Base-by-base conservation (phyloP, 2,329 filamentous ascomycete genomes). In the Chrysoporthe puriensis region DNA sequence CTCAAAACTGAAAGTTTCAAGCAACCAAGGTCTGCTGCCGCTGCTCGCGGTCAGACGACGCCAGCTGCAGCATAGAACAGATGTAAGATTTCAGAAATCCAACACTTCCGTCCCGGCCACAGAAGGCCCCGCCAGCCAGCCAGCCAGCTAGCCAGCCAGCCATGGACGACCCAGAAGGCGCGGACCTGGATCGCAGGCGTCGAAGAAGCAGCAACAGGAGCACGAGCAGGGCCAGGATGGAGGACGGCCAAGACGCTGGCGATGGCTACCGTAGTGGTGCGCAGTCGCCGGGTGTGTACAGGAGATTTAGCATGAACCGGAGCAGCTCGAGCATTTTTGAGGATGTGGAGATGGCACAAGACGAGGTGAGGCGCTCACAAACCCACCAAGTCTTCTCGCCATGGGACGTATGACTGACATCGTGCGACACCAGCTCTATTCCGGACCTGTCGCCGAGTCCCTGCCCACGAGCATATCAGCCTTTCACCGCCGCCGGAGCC, bases 301-400 rank as follows among this genome's bases (percentile, higher is more conserved):
- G 90, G 64, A 84, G 90, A 64, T 83, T 90, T 66, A 84, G 84
- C 72, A 91, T 90, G 63, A 92, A 92, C 74, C 84, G 89, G 74
- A 93, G 91, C 80, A 88, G 85, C 79, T 84, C 90, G 46, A 97
- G 93, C 79, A 90, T 97, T 73, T 90, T 97, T 73, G 93, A 93
- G 72, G 93, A 97, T 79, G 94, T 98, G n/a, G 95, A 97, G 78
- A 98, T 99, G 96, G 95, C 96, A 26, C 93, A 96, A 63, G 93
- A 97, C 77, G 95, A 98, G 87, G 92, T 96, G 76, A 64, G 79
- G 62, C n/a, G 69, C 13, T 7, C 44, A 21, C 26, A 34, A 14
- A 21, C 18, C 11, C 36, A 56, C 48, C 44, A 36, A 9, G 54
- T 34, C 26, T 26, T 26, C 26, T 26, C 36, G 9, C 4, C 40